Evolutionary conservation across 2,329 filamentous ascomycete genomes (phyloP).

Genomic region (Cladophialophora carrionii): DNA sequence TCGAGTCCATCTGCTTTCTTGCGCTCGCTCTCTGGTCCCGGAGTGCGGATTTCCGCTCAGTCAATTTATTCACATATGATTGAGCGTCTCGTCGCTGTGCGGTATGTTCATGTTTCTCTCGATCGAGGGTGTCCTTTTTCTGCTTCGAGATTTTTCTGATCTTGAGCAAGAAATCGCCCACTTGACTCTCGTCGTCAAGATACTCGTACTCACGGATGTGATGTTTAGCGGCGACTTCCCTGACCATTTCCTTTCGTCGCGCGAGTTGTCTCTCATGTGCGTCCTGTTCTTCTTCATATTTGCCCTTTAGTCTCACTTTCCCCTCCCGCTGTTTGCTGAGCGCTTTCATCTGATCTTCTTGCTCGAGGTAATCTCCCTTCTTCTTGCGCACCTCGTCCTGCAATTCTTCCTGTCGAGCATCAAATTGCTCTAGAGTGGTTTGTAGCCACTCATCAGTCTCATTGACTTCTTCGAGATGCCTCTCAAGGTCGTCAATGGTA

Average conservation of each 20-base stretch:
- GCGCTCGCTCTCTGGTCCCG: conserved; percentile 75
- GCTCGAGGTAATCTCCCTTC: conserved; percentile 65
- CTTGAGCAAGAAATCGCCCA: conserved; percentile 75
- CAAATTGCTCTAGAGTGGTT: conserved; percentile 73
- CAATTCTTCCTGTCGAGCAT: conserved; percentile 70
- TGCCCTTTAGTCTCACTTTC: conserved; percentile 63
- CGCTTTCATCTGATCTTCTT: conserved; percentile 56
- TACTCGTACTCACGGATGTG: conserved; percentile 83
- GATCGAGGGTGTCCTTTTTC: conserved; percentile 77
- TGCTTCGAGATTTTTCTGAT: conserved; percentile 75
- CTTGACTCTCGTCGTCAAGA: conserved; percentile 72
- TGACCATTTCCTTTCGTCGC: conserved; percentile 72
- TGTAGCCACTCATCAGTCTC: conserved; percentile 79
- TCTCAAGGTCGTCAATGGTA: conserved; percentile 69
- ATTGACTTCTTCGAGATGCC: conserved; percentile 73
- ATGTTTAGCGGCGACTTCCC: conserved; percentile 74
- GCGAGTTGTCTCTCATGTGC: conserved; percentile 80
- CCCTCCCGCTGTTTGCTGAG: conserved; percentile 31
- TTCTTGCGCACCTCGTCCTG: conserved; percentile 65
- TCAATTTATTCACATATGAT: conserved; percentile 70
- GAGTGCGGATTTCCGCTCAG: conserved; percentile 71
- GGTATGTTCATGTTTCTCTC: conserved; percentile 71
- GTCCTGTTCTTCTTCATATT: conserved; percentile 81
- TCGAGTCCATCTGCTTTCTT: conserved; percentile 70
- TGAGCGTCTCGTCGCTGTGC: conserved; percentile 76